Evolutionary conservation across 129 eudicot genomes (phyloP).

Genomic region (Artemisia tridentata): DNA sequence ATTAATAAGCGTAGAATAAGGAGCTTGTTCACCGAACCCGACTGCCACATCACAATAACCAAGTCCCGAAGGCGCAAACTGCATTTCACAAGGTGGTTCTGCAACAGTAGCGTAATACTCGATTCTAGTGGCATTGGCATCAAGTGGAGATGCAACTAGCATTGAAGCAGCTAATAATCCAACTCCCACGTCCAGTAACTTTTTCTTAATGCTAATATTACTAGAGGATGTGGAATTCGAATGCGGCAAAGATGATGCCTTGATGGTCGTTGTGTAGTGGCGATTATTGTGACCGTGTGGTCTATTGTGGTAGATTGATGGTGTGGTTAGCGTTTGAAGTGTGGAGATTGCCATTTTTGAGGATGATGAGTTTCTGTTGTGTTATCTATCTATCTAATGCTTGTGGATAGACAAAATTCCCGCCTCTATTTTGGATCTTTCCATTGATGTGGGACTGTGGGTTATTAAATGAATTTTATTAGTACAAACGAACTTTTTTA

Average conservation of each 20-base stretch:
- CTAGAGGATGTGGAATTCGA: conserved; percentile 6
- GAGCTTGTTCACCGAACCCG: conserved; percentile 72
- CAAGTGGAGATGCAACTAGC: conserved; percentile 51
- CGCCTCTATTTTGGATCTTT: not conserved
- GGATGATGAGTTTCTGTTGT: conserved; percentile 3
- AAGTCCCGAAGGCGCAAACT: conserved; percentile 73
- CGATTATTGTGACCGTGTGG: conserved; percentile 18
- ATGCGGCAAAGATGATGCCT: conserved; percentile 23
- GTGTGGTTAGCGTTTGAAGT: conserved; percentile 39
- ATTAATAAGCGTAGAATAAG: conserved; percentile 63
- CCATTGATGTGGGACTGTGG: too few species aligned
- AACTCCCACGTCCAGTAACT: conserved; percentile 40
- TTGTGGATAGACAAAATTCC: conserved; percentile 24
- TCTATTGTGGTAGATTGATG: conserved; percentile 30
- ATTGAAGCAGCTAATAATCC: conserved; percentile 70
- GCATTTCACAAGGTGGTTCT: conserved; percentile 81
- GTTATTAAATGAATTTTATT: too few species aligned
- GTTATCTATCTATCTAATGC: conserved; percentile 28
- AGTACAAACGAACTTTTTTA: too few species aligned
- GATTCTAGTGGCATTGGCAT: conserved; percentile 81
- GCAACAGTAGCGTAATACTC: conserved; percentile 86
- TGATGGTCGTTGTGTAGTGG: conserved; percentile 10
- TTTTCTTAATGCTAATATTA: conserved; percentile 30
- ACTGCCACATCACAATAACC: conserved; percentile 76
- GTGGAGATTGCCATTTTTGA: conserved; percentile 35